A percentile compares a stretch with the other conserved stretches of the same genome.
Conservation (phyloP, 192 early-diverging fungal species). For the Gryganskiella cystojenkinii region DNA sequence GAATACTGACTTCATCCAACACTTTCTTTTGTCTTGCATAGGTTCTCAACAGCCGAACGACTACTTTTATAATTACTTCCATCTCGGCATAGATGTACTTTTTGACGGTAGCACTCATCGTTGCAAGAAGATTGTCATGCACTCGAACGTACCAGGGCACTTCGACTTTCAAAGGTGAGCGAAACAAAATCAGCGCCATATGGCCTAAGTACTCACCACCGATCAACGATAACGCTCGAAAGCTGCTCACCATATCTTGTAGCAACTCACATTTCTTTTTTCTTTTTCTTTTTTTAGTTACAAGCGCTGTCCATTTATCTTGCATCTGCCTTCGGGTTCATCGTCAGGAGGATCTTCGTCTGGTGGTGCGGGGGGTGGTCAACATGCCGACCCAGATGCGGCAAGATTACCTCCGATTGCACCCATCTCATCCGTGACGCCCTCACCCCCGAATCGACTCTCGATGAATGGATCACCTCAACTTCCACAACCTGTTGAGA, state of each 20-base stretch:
- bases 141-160: slow-evolving; percentile 77
- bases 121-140: slow-evolving; percentile 77
- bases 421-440: slow-evolving; percentile 5
- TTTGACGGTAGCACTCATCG: slow-evolving; percentile 74
- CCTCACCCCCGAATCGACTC: slow-evolving; percentile 4
- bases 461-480: not conserved
- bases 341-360: slow-evolving; percentile 1
- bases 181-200: too few species aligned
- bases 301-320: slow-evolving; percentile 64
- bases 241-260: too few species aligned
- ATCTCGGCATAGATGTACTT: slow-evolving; percentile 76
- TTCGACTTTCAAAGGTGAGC: slow-evolving; percentile 73
- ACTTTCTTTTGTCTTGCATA: slow-evolving; percentile 5
- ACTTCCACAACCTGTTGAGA: not conserved
- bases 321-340: slow-evolving; percentile 56
- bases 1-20: not conserved
- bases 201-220: too few species aligned
- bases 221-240: too few species aligned
- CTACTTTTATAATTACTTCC: slow-evolving; percentile 85
- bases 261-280: slow-evolving; percentile 17
- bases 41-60: slow-evolving; percentile 62
- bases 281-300: slow-evolving; percentile 45
- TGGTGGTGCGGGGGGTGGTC: too few species aligned
- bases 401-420: slow-evolving; percentile 38
- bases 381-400: slow-evolving; percentile 17